Conservation (phyloP, 2,329 filamentous ascomycete genomes). For the Elsinoe arachidis region DNA sequence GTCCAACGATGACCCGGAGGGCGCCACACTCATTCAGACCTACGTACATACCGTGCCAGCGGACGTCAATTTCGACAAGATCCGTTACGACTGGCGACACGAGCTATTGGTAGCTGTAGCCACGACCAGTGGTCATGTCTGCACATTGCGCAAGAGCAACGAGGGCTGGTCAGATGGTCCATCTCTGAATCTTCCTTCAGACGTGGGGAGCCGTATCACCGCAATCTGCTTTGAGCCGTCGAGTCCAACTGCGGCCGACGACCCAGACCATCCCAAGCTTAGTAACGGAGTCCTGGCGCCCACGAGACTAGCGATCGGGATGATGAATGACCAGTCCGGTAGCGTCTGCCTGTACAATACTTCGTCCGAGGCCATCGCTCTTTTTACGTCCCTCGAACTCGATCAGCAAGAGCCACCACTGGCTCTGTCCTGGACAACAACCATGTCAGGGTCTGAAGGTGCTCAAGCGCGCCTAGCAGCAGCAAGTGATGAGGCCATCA, state of each 20-base stretch:
- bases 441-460: constrained; percentile 19
- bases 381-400: constrained; percentile 20
- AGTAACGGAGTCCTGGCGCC: constrained; percentile 8
- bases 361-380: constrained; percentile 14
- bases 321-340: constrained; percentile 27
- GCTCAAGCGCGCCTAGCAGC: constrained; percentile 31
- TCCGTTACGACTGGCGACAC: constrained; percentile 30
- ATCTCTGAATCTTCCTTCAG: constrained; percentile 1
- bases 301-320: constrained; percentile 31
- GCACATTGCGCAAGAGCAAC: constrained; percentile 26
- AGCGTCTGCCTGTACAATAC: constrained; percentile 34
- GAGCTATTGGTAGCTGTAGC: constrained; percentile 29
- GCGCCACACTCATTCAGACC: constrained; percentile 23
- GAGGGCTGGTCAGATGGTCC: constrained; percentile 10
- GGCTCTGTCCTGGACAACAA: constrained; percentile 37
- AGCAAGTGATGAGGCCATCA: constrained; percentile 35
- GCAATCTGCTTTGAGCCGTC: constrained; percentile 34
- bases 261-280: constrained; percentile 11
- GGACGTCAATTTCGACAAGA: constrained; percentile 20
- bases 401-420: constrained; percentile 26
- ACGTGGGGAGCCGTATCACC: constrained; percentile 25
- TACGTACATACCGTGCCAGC: constrained; percentile 26
- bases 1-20: background rate
- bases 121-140: constrained; percentile 22
- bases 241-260: background rate